Percentiles rank a stretch among this genome's conserved stretches.
Evolutionary conservation across 805 yeast species (phyloP).

Genomic region (Starmerella apicola): DNA sequence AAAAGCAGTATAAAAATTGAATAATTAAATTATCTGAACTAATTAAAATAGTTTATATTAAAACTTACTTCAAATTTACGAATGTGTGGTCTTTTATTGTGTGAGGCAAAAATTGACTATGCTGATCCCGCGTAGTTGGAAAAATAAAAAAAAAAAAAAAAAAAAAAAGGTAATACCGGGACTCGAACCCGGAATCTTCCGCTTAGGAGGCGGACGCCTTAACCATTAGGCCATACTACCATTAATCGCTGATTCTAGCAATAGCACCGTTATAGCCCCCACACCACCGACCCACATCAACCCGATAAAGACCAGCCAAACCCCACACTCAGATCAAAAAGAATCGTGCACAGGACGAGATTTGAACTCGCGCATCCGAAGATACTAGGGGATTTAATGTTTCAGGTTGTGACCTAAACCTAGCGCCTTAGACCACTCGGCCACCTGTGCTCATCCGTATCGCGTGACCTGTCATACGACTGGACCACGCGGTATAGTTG

Average conservation of each 20-base stretch:
- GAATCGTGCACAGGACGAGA: slow-evolving; percentile 21
- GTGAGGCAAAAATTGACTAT: no score
- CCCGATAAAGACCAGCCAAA: not conserved
- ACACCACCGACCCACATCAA: not conserved
- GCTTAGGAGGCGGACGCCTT: slow-evolving; percentile 61
- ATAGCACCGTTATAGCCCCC: not conserved
- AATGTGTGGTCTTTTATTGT: no score
- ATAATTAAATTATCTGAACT: no score
- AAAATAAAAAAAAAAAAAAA: not conserved
- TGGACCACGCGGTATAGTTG: not conserved
- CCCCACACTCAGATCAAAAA: not conserved
- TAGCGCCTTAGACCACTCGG: slow-evolving; percentile 25
- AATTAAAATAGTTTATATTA: no score
- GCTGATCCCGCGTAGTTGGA: no score
- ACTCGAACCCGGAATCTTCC: slow-evolving; percentile 59
- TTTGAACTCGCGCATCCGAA: slow-evolving; percentile 24
- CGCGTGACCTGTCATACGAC: not conserved
- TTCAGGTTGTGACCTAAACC: slow-evolving; percentile 22
- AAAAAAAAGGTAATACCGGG: slow-evolving; percentile 37
- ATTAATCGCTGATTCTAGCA: not conserved
- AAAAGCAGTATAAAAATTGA: no score
- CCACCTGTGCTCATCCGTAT: slow-evolving; percentile 18
- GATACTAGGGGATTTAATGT: slow-evolving; percentile 22
- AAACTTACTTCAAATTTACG: no score
- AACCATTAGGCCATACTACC: slow-evolving; percentile 43